A percentile compares a stretch with the other conserved stretches of the same genome.
Conservation (phyloP, 2,329 filamentous ascomycete genomes). For the Aurifilum marmelostoma region DNA sequence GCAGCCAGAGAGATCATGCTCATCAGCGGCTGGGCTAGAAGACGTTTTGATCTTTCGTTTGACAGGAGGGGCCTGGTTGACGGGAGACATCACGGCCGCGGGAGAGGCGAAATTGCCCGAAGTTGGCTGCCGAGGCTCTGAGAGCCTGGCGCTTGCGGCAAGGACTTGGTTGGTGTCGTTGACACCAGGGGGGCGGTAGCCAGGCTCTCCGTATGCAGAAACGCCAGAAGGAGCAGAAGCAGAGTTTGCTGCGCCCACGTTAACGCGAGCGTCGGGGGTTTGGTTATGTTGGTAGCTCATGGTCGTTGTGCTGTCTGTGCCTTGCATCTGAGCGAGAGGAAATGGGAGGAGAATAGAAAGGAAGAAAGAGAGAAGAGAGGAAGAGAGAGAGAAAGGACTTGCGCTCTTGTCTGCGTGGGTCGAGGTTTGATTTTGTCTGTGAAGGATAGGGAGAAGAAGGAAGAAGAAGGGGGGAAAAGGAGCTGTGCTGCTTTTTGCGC, state of each 20-base stretch:
- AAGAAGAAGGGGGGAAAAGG: too few species aligned
- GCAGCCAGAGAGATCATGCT: too few species aligned
- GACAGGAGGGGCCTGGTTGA: too few species aligned
- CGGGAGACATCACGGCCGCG: too few species aligned
- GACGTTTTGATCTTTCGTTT: too few species aligned
- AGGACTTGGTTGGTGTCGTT: background rate
- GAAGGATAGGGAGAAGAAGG: background rate
- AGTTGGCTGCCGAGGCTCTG: background rate
- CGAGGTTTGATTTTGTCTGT: too few species aligned
- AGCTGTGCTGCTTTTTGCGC: background rate
- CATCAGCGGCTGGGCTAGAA: too few species aligned
- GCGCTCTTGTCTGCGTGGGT: too few species aligned
- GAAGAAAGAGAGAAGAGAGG: too few species aligned
- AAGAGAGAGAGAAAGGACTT: background rate
- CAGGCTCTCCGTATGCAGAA: background rate
- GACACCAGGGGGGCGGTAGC: background rate
- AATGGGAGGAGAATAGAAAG: too few species aligned
- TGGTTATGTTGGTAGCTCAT: slow-evolving; percentile 2
- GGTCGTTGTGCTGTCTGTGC: background rate
- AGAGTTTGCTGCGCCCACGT: background rate
- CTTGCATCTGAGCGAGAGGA: background rate
- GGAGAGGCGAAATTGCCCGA: too few species aligned
- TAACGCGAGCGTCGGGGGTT: background rate
- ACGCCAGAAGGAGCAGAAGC: background rate
- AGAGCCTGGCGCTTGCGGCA: background rate